Evolutionary conservation across 768 basidiomycete species (phyloP), one percentile per base, ranked within the genome.

Genomic region (Termitomyces sp.): DNA sequence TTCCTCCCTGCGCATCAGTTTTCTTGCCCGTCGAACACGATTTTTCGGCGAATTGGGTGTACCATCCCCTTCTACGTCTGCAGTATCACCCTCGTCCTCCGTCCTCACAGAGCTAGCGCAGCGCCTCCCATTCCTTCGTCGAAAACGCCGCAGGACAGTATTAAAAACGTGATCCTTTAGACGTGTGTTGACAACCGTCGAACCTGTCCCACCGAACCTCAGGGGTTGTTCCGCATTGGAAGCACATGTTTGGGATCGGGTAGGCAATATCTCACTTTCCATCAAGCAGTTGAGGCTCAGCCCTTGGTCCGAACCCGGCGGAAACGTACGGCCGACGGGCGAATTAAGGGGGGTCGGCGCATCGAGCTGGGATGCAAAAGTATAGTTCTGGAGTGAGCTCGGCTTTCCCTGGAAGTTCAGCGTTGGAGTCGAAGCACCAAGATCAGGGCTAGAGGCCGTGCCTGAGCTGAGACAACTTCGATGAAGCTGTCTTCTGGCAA

Each of bases 101-200:
- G 75, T 78, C 63, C 71, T 74, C 26, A 73, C 67, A 38, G 66
- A 72, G 43, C 73, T 68, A 13, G 66, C 66, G 62, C 71, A 70
- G 32, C 74, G 70, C 24, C 74, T 75, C 43, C 71, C 76, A 10
- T 75, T 72, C 35, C 82, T 81, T 62, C 83, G 81, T 40, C 81
- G 79, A 57, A 93, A 82, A 57, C 90, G 79, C 49, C 86, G 84
- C 60, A 98, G 75, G 33, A 98, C 85, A 18, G 91, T 90, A 59
- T 84, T 90, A 68, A 99, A 96, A 47, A 99, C 93, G 64, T 96
- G 94, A 67, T 98, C 94, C 72, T 94, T 95, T 57, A 99, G 76
- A 69, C 85, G 91, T 40, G 90, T 93, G 70, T 99, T 98, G 59
- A 98, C 94, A 54, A 87, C 82, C 5, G 97, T 98, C 14, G 90